These are phyloP conservation scores for Suillus bovinus DNA, from an alignment of 768 basidiomycete species.

Conservation along the genomic window DNA sequence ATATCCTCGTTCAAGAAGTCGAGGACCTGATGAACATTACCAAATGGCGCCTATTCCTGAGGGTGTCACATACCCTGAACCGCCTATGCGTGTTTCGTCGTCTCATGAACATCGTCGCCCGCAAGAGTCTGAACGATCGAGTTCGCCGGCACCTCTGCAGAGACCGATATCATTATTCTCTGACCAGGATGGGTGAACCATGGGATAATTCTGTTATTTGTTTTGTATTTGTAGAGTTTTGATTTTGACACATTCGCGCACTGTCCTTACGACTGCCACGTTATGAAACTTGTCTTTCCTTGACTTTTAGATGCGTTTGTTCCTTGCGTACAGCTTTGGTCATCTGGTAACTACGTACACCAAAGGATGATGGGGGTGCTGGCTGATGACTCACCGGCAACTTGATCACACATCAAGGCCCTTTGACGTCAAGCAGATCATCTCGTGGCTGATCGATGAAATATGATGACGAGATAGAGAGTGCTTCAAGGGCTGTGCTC, in stretches of 20 bases:
- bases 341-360: neutral
- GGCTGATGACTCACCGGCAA: neutral
- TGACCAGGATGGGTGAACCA: slow-evolving; percentile 4
- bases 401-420: neutral
- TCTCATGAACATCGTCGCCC: slow-evolving; percentile 21
- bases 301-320: neutral
- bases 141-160: slow-evolving; percentile 29
- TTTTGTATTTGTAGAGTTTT: slow-evolving; percentile 1
- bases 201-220: neutral
- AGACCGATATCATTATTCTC: slow-evolving; percentile 33
- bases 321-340: neutral
- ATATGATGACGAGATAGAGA: neutral
- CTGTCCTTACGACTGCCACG: neutral
- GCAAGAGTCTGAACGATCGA: slow-evolving; percentile 14
- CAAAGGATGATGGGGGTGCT: neutral
- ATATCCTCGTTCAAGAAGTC: slow-evolving; percentile 8
- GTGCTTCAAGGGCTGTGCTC: too few species aligned
- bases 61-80: slow-evolving; percentile 28
- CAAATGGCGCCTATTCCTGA: slow-evolving; percentile 28
- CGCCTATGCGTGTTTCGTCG: slow-evolving; percentile 26
- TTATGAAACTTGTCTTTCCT: neutral
- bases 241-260: neutral
- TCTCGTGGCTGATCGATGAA: neutral
- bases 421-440: neutral
- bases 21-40: slow-evolving; percentile 15